A percentile compares a stretch with the other conserved stretches of the same genome.
These are phyloP conservation scores for Lactarius quietus DNA, from an alignment of 768 basidiomycete genomes.

Conservation along the genomic window DNA sequence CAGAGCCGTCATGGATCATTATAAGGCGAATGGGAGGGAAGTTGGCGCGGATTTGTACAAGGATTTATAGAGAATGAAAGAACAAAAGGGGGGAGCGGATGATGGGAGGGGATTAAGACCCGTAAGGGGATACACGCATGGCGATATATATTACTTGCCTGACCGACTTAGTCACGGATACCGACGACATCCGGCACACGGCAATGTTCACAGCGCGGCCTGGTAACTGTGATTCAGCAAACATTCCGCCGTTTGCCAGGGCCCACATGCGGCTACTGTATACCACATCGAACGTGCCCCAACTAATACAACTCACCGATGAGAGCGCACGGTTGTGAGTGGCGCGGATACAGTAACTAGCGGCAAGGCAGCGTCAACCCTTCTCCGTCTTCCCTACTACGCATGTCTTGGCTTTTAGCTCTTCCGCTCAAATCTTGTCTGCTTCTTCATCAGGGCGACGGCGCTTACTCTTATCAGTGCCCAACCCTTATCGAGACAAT, in stretches of 20 bases:
- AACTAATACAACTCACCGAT: neutral
- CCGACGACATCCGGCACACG: neutral
- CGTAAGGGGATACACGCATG: neutral
- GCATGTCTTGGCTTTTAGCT: neutral
- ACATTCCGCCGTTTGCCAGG: neutral
- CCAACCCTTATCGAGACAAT: neutral
- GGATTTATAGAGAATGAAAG: neutral
- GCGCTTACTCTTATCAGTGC: neutral
- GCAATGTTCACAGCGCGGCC: neutral
- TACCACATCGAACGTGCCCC: neutral
- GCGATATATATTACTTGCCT: neutral
- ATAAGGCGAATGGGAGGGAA: neutral
- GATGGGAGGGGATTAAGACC: neutral
- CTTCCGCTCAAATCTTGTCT: neutral
- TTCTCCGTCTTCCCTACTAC: neutral
- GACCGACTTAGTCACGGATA: neutral
- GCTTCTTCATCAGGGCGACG: neutral
- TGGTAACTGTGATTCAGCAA: neutral
- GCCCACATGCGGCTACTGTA: conserved; percentile 3
- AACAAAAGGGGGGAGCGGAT: neutral
- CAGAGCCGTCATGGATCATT: conserved; percentile 23
- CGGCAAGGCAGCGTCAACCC: neutral
- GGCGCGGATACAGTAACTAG: no score
- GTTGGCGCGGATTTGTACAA: neutral
- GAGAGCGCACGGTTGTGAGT: neutral